Evolutionary conservation across 2,329 filamentous ascomycete genomes (phyloP), one percentile per base, ranked within the genome.

Genomic region (Incumbomyces lentus): DNA sequence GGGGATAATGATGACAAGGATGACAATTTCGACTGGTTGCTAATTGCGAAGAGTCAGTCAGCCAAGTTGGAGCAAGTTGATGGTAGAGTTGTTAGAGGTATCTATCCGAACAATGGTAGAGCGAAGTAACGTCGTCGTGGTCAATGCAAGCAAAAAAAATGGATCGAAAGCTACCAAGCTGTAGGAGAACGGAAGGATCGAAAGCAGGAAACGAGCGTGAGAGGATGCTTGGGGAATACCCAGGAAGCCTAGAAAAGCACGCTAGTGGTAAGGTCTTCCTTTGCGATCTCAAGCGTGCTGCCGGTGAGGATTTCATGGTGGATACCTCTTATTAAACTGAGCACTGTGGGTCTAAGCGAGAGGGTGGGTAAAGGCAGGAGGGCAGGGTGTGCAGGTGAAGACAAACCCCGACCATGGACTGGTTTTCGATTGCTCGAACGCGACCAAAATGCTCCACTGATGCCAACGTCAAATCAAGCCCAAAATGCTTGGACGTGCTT

Each of bases 181-280:
- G 7, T 30, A 38, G 34, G 17, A 37, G 42, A 38, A 38, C 22
- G 22, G 42, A 38, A 45, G 34, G 19, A 37, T 22, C 33, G 34
- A 38, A 29, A 26, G 14, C 33, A 42, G 42, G 30, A 38, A 45
- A 45, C 22, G 42, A 30, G 33, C 42, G 31, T 38, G 42, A 45
- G 42, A 45, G 42, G 34, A 45, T 38, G 33, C 42, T 45, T 45
- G 42, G 42, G 40, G 42, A 45, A 45, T 38, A 31, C 33, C 42
- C 34, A 31, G 36, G 42, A 45, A 32, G 42, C 33, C 42, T 37
- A 14, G n/a, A 13, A 45, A 37, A 26, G 7, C 5, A 18, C 42
- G 42, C 42, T 45, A 45, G 42, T 45, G 42, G 30, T 45, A 26
- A 38, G 34, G 42, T 22, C 19, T 38, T 45, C 26, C 30, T 30